Evolutionary conservation across 768 basidiomycete genomes (phyloP).

Genomic region (Neoboletus magnificus): DNA sequence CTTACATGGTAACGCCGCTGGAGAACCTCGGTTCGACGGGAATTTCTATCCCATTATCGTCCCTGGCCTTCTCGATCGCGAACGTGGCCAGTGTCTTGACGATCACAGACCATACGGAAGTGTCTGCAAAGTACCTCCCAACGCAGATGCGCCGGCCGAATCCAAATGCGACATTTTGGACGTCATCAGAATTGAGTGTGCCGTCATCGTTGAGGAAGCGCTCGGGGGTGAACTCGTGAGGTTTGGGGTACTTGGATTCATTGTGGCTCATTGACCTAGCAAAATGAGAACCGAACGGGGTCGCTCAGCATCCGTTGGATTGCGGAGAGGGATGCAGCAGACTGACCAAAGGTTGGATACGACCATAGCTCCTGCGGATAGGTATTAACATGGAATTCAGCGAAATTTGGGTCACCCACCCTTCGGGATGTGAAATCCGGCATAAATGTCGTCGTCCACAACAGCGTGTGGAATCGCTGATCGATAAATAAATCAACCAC

Average conservation of each 20-base stretch:
- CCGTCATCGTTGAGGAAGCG: constrained; percentile 35
- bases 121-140: constrained; percentile 26
- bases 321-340: neutral
- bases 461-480: constrained; percentile 30
- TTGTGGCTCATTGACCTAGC: constrained; percentile 24
- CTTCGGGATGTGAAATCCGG: constrained; percentile 51
- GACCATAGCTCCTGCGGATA: constrained; percentile 13
- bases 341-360: constrained; percentile 20
- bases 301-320: neutral
- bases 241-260: constrained; percentile 35
- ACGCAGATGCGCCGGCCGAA: constrained; percentile 32
- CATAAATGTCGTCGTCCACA: constrained; percentile 42
- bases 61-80: constrained; percentile 13
- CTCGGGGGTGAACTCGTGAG: constrained; percentile 39
- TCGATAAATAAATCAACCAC: neutral
- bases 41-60: constrained; percentile 20
- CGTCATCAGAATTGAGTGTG: constrained; percentile 12
- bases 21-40: constrained; percentile 13
- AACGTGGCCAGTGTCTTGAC: constrained; percentile 18
- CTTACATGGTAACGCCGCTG: constrained; percentile 11
- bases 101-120: constrained; percentile 24
- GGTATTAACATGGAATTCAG: neutral
- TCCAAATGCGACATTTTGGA: constrained; percentile 18
- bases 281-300: neutral
- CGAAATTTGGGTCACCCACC: constrained; percentile 3